phyloP scores from a whole-genome alignment of 805 yeast species.

The Kazachstania martiniae region DNA sequence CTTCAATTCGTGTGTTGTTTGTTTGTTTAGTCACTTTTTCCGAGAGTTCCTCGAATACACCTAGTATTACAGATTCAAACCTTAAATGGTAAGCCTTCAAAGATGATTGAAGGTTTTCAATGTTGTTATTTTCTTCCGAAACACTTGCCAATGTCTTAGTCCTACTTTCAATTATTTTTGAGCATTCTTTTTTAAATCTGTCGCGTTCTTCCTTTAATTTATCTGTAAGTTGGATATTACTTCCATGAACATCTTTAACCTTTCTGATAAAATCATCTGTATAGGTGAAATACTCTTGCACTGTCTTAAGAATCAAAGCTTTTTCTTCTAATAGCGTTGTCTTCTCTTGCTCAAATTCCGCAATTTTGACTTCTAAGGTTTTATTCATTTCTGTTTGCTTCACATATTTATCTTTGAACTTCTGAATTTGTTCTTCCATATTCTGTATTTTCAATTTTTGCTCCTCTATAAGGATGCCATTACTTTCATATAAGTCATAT shows the following conservation, averaged over 20 bases:
- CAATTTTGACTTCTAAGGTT: slow-evolving; percentile 13
- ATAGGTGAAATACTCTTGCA: slow-evolving; percentile 12
- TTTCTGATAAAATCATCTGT: slow-evolving; percentile 8
- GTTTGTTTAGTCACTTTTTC: too few species aligned
- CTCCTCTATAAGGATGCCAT: slow-evolving; percentile 39
- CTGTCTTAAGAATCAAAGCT: slow-evolving; percentile 3
- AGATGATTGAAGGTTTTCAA: background rate
- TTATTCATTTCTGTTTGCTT: slow-evolving; percentile 23
- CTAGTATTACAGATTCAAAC: too few species aligned
- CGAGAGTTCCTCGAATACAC: too few species aligned
- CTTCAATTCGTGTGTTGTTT: too few species aligned
- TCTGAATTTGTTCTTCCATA: slow-evolving; percentile 37
- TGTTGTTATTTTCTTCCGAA: slow-evolving; percentile 3
- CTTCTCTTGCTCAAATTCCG: slow-evolving; percentile 6
- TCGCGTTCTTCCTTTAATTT: slow-evolving; percentile 9
- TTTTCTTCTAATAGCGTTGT: slow-evolving; percentile 6
- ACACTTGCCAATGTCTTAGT: too few species aligned
- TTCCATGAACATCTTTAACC: slow-evolving; percentile 11
- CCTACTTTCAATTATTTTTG: too few species aligned
- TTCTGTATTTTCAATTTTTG: slow-evolving; percentile 38
- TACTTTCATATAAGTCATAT: slow-evolving; percentile 33
- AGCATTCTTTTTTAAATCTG: slow-evolving; percentile 8
- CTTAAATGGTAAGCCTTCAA: background rate
- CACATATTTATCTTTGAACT: slow-evolving; percentile 33
- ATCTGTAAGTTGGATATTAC: slow-evolving; percentile 7